Base-by-base conservation (phyloP, 179 eudicot genomes). In the Silene vulgaris region DNA sequence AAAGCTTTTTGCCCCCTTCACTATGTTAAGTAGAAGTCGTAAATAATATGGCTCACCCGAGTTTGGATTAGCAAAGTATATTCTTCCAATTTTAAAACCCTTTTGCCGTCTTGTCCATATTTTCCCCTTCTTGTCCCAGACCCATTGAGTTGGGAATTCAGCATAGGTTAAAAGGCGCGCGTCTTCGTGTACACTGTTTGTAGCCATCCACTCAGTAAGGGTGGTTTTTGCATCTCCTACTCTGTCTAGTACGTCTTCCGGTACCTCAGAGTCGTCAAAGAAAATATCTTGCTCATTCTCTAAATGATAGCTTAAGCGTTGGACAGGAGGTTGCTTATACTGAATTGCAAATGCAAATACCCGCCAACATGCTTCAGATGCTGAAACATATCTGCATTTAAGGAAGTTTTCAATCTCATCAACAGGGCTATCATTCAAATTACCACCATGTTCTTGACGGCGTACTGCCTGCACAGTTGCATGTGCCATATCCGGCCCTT, bases 291-390 rank as follows among this genome's bases (percentile, higher is more conserved):
- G 37, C 3, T 65, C 69, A 2, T 65, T n/a, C 12, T 70, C 30
- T 0, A 80, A 11, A 56, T 76, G 77, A 1, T 52, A 59, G 0
- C 19, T 16, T 1, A 80, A 12, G 0, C 75, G 13, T 29, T 68
- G 9, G 1, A 80, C 75, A 0, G 4, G 0, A 2, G 52, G 71
- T 0, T 52, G n/a, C 3, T 45, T 57, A 6, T 50, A 71, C 1
- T 85, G 76, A 0, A 80, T 75, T 0, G 66, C 74, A 72, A 76
- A 81, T 3, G 7, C 32, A n/a, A 77, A 82, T 0, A 82, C 72
- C 1, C 78, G 23, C 83, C 83, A 82, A 13, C 65, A 14, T 12
- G 81, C 78, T 35, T 82, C 79, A 19, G 69, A 77, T 0, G 79
- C 43, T 2, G 80, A 79, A 0, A 73, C n/a, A 9, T 82, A 80